A percentile compares a stretch with the other conserved stretches of the same genome.
Conservation (phyloP, 371 early-diverging fungal genomes). For the Circinella minor region DNA sequence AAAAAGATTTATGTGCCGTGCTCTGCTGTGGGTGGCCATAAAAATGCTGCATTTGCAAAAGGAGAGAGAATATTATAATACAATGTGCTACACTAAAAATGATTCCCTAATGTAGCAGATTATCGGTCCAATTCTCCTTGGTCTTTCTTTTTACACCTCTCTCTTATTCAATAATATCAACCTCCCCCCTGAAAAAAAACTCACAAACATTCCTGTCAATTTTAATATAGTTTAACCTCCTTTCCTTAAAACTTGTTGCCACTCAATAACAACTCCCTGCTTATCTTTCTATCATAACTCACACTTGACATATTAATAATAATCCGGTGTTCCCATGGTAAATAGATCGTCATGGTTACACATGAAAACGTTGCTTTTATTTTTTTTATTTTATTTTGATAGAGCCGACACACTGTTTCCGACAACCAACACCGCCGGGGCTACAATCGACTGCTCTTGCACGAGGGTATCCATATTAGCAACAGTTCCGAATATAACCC, state of each 20-base stretch:
- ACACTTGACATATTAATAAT: neutral
- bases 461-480: constrained; percentile 53
- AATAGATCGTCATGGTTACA: neutral
- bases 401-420: constrained; percentile 40
- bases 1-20: too few species aligned
- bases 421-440: constrained; percentile 76
- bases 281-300: neutral
- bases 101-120: too few species aligned
- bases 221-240: constrained; percentile 2
- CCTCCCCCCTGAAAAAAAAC: too few species aligned
- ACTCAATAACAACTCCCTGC: neutral
- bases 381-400: constrained; percentile 1
- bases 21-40: too few species aligned
- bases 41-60: too few species aligned
- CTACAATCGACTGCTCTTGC: constrained; percentile 56
- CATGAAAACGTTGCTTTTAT: neutral
- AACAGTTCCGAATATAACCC: constrained; percentile 63
- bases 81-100: too few species aligned
- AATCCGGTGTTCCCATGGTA: neutral
- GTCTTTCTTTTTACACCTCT: neutral
- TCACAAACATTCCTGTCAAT: neutral
- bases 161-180: too few species aligned
- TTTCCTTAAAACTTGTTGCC: neutral
- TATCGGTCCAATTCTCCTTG: neutral
- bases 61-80: too few species aligned